phyloP scores from a whole-genome alignment of 2,329 filamentous ascomycete species.

The Talaromyces piceae region DNA sequence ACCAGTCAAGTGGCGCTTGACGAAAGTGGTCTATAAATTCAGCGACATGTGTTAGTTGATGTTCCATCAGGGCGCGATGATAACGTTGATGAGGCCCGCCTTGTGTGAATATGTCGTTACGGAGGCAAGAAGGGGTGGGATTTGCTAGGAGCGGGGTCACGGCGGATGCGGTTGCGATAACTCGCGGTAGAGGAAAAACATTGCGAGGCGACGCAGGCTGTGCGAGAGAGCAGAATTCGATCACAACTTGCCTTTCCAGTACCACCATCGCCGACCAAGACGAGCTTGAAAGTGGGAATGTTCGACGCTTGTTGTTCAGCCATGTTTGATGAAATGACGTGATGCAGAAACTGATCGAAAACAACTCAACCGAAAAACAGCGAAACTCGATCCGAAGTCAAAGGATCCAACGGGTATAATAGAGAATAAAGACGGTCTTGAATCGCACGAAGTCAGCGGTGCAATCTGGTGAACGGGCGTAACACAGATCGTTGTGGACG shows the following conservation, averaged over 20 bases:
- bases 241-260: conserved; percentile 81
- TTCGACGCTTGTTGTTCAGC: conserved; percentile 48
- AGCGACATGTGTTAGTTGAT: neutral
- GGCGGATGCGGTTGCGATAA: conserved; percentile 7
- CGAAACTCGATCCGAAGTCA: conserved; percentile 4
- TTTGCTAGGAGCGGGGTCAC: conserved; percentile 8
- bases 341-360: conserved; percentile 11
- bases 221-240: conserved; percentile 9
- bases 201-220: neutral
- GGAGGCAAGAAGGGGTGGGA: neutral
- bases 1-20: conserved; percentile 99
- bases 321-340: conserved; percentile 47
- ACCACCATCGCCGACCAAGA: conserved; percentile 98
- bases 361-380: conserved; percentile 11
- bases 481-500: conserved; percentile 17
- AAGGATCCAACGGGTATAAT: neutral
- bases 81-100: conserved; percentile 1
- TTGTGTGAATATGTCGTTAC: neutral
- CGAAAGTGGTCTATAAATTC: conserved; percentile 82
- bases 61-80: neutral
- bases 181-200: neutral
- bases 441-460: conserved; percentile 10
- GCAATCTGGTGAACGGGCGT: conserved; percentile 7
- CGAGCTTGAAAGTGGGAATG: conserved; percentile 96
- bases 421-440: neutral